Evolutionary conservation across 495 filamentous ascomycete species (phyloP).

Genomic region (Penicillium salamii): DNA sequence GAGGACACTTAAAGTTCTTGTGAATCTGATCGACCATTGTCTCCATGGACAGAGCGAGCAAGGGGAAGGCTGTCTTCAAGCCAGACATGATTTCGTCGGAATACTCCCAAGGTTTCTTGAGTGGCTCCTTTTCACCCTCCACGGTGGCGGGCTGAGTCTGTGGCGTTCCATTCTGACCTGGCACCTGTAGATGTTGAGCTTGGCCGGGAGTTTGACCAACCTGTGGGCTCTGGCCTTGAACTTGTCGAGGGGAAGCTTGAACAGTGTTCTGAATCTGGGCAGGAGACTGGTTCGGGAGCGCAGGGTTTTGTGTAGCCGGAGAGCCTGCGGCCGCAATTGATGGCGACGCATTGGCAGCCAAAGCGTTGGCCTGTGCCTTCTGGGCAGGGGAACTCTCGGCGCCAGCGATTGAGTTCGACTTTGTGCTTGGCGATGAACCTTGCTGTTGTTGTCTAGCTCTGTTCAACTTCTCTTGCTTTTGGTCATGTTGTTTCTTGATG

Average conservation of each 20-base stretch:
- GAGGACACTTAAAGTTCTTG: slow-evolving; percentile 98
- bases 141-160: slow-evolving; percentile 22
- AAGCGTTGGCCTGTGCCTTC: slow-evolving; percentile 34
- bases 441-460: slow-evolving; percentile 37
- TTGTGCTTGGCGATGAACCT: slow-evolving; percentile 47
- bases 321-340: slow-evolving; percentile 31
- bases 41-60: slow-evolving; percentile 96
- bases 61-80: slow-evolving; percentile 92
- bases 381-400: slow-evolving; percentile 41
- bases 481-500: slow-evolving; percentile 85
- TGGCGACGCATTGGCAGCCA: slow-evolving; percentile 26
- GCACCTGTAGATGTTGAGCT: slow-evolving; percentile 34
- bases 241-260: slow-evolving; percentile 23
- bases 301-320: slow-evolving; percentile 31
- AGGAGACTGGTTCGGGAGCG: slow-evolving; percentile 26
- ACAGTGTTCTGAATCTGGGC: slow-evolving; percentile 20
- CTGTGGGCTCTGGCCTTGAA: slow-evolving; percentile 27
- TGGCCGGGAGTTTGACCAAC: slow-evolving; percentile 26
- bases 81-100: slow-evolving; percentile 92
- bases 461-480: slow-evolving; percentile 65
- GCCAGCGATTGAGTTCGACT: slow-evolving; percentile 47
- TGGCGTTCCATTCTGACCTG: slow-evolving; percentile 35
- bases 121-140: slow-evolving; percentile 39
- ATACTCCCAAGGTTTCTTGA: slow-evolving; percentile 89
- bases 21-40: slow-evolving; percentile 98